Conservation (phyloP, 192 early-diverging fungal species). For the Lobulomyces angularis region DNA sequence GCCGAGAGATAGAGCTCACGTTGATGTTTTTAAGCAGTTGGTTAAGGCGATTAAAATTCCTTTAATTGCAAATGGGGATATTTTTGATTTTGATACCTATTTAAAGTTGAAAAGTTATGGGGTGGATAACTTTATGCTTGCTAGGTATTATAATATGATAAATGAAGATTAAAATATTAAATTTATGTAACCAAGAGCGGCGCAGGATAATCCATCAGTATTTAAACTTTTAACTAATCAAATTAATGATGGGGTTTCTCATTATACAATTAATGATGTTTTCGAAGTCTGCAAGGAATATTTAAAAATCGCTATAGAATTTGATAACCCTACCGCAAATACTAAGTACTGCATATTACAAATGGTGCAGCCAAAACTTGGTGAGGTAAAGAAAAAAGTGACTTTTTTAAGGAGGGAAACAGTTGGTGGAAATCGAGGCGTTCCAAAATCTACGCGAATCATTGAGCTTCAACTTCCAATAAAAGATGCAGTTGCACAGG, state of each 20-base stretch:
- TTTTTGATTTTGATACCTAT: slow-evolving; percentile 54
- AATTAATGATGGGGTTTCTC: neutral
- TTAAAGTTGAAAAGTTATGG: slow-evolving; percentile 39
- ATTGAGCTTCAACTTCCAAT: no score
- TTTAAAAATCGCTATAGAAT: slow-evolving; percentile 48
- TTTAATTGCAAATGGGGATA: slow-evolving; percentile 88
- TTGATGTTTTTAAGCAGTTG: slow-evolving; percentile 67
- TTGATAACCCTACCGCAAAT: slow-evolving; percentile 67
- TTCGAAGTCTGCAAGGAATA: slow-evolving; percentile 53
- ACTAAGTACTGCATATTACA: slow-evolving; percentile 84
- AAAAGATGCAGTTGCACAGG: no score
- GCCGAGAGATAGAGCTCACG: slow-evolving; percentile 67
- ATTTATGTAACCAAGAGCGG: slow-evolving; percentile 88
- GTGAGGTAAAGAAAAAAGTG: neutral
- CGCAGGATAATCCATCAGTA: slow-evolving; percentile 73
- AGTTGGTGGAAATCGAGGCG: no score
- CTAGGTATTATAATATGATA: neutral
- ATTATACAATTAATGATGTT: neutral
- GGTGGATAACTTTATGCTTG: slow-evolving; percentile 21
- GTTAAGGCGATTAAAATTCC: slow-evolving; percentile 48
- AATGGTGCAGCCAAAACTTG: slow-evolving; percentile 40
- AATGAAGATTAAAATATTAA: slow-evolving; percentile 23
- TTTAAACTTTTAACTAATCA: slow-evolving; percentile 29
- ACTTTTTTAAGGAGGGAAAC: neutral
- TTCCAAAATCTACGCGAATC: no score